Evolutionary conservation across 2,329 filamentous ascomycete species (phyloP).

Genomic region (Pochonia chlamydosporia): DNA sequence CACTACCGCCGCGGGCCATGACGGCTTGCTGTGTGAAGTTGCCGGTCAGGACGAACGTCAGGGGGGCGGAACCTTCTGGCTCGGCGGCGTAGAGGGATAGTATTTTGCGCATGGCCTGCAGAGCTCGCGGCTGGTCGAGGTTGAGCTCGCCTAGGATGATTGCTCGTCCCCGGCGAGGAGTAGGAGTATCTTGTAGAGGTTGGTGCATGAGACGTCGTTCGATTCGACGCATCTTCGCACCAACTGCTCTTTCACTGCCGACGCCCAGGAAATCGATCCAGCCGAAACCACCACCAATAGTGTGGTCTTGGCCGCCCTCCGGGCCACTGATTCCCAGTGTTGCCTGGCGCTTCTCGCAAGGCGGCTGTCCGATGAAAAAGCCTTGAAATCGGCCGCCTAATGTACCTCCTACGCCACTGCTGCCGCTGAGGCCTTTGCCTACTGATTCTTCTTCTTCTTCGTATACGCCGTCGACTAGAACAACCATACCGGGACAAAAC

Average conservation of each 20-base stretch:
- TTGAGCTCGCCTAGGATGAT: slow-evolving; percentile 83
- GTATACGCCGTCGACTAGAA: slow-evolving; percentile 92
- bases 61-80: slow-evolving; percentile 58
- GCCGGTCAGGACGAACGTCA: slow-evolving; percentile 77
- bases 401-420: slow-evolving; percentile 77
- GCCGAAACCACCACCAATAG: slow-evolving; percentile 77
- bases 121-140: slow-evolving; percentile 74
- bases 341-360: slow-evolving; percentile 75
- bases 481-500: slow-evolving; percentile 94
- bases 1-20: slow-evolving; percentile 62
- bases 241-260: slow-evolving; percentile 80
- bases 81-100: slow-evolving; percentile 67
- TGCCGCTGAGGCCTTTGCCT: slow-evolving; percentile 66
- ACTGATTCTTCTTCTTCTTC: slow-evolving; percentile 78
- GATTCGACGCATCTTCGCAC: slow-evolving; percentile 74
- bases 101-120: slow-evolving; percentile 76
- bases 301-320: slow-evolving; percentile 51
- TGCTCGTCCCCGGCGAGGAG: slow-evolving; percentile 44
- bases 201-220: slow-evolving; percentile 61
- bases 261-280: slow-evolving; percentile 96
- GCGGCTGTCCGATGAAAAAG: slow-evolving; percentile 86
- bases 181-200: slow-evolving; percentile 26
- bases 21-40: slow-evolving; percentile 70
- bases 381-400: slow-evolving; percentile 90
- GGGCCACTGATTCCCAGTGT: slow-evolving; percentile 67